phyloP scores from a whole-genome alignment of 345 rosid species.

The Gossypium rotundifolium region DNA sequence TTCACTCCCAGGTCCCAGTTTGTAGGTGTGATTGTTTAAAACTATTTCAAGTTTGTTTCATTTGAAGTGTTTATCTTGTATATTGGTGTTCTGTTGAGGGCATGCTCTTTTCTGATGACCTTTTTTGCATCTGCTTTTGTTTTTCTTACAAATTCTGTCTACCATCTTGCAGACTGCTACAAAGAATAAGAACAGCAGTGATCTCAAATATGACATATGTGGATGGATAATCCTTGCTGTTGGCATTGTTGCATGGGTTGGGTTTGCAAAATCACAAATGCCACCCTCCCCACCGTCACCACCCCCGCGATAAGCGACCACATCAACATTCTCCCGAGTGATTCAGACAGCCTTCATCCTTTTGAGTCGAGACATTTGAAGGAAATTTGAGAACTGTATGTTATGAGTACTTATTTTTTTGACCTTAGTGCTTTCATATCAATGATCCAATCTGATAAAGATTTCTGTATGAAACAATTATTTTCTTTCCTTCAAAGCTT shows the following conservation, averaged over 20 bases:
- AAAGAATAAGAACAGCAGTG: conserved; percentile 65
- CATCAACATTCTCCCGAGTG: background rate
- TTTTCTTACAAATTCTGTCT: background rate
- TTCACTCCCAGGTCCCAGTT: background rate
- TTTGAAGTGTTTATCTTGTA: background rate
- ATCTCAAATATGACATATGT: conserved; percentile 65
- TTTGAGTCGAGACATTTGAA: background rate
- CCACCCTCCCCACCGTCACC: conserved; percentile 42
- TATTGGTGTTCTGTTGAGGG: background rate
- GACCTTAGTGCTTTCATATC: conserved; percentile 11
- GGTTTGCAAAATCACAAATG: conserved; percentile 67
- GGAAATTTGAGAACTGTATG: conserved; percentile 16
- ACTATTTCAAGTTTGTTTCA: background rate
- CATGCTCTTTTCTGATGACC: background rate
- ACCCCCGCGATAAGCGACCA: conserved; percentile 24
- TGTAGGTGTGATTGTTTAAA: background rate
- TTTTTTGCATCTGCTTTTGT: background rate
- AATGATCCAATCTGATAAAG: background rate
- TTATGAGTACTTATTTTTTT: background rate
- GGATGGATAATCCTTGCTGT: conserved; percentile 88
- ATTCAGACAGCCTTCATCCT: background rate
- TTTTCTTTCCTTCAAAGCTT: background rate
- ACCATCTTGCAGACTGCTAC: conserved; percentile 34
- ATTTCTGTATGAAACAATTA: background rate
- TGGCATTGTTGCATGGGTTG: conserved; percentile 77